Conservation (phyloP, 2,329 filamentous ascomycete species). For the Coniochaeta prunicola region DNA sequence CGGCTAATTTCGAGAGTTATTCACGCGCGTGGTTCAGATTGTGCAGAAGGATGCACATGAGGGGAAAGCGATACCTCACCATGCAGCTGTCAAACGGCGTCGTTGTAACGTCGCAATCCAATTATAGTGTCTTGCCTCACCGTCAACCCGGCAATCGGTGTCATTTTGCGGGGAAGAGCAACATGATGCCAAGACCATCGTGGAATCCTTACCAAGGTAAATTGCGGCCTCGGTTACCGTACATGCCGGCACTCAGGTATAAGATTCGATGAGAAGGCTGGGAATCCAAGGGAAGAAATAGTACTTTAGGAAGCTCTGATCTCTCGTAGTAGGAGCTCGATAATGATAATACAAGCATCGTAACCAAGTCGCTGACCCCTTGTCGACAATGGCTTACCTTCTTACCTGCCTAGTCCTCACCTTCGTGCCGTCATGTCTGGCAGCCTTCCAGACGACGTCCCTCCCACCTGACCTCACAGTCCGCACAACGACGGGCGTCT, state of each 20-base stretch:
- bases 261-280: not conserved
- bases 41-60: not conserved
- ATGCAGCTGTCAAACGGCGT: not conserved
- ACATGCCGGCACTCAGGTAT: not conserved
- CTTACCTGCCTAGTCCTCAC: not conserved
- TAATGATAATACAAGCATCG: not conserved
- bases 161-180: not conserved
- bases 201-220: not conserved
- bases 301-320: not conserved
- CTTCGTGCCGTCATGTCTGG: not conserved
- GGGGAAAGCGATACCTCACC: not conserved
- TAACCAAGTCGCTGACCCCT: not conserved
- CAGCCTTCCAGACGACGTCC: not conserved
- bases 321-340: not conserved
- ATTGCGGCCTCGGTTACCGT: not conserved
- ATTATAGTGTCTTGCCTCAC: not conserved
- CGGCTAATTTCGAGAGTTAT: not conserved
- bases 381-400: not conserved
- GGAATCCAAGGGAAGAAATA: not conserved
- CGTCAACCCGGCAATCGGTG: not conserved
- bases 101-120: not conserved
- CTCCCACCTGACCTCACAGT: slow-evolving; percentile 16
- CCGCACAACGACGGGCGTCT: slow-evolving; percentile 21
- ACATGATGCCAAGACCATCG: not conserved
- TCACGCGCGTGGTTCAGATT: not conserved